A percentile compares a stretch with the other conserved stretches of the same genome.
These are phyloP conservation scores for Catunica adiposa DNA, from an alignment of 2,329 filamentous ascomycete genomes.

Conservation along the genomic window DNA sequence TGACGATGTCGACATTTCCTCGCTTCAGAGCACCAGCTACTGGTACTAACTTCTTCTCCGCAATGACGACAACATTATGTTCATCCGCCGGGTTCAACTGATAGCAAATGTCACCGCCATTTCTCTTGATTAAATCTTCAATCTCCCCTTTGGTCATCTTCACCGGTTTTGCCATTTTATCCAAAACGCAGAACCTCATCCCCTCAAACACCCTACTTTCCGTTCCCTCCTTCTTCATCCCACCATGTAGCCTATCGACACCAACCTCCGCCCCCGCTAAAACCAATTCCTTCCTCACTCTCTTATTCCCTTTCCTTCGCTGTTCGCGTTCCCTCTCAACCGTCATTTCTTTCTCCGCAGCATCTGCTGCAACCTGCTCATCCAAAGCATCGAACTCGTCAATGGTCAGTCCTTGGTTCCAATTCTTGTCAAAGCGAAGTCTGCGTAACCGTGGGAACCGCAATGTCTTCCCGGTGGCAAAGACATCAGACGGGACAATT, in stretches of 20 bases:
- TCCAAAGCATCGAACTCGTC: constrained; percentile 63
- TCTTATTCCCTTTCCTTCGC: constrained; percentile 26
- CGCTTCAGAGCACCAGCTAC: constrained; percentile 67
- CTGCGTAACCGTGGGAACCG: constrained; percentile 82
- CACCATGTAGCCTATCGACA: background rate
- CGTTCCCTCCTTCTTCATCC: constrained; percentile 29
- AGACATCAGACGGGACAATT: constrained; percentile 57
- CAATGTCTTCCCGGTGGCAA: constrained; percentile 59
- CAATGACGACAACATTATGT: constrained; percentile 42
- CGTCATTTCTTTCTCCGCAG: constrained; percentile 55
- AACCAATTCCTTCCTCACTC: constrained; percentile 49
- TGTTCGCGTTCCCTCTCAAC: constrained; percentile 43
- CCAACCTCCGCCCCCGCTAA: constrained; percentile 46
- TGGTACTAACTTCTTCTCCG: constrained; percentile 65
- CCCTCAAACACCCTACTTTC: constrained; percentile 45
- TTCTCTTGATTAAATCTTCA: constrained; percentile 63
- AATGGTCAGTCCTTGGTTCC: constrained; percentile 63
- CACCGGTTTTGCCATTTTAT: constrained; percentile 49
- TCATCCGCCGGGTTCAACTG: constrained; percentile 32
- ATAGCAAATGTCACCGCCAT: constrained; percentile 69
- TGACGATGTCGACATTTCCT: constrained; percentile 54
- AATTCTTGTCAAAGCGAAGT: constrained; percentile 66
- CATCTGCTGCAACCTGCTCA: constrained; percentile 50
- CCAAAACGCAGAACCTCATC: constrained; percentile 68
- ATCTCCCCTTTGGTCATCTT: constrained; percentile 67